Evolutionary conservation across 176 grass and related monocot species (phyloP).

Genomic region (Aegilops speltoides): DNA sequence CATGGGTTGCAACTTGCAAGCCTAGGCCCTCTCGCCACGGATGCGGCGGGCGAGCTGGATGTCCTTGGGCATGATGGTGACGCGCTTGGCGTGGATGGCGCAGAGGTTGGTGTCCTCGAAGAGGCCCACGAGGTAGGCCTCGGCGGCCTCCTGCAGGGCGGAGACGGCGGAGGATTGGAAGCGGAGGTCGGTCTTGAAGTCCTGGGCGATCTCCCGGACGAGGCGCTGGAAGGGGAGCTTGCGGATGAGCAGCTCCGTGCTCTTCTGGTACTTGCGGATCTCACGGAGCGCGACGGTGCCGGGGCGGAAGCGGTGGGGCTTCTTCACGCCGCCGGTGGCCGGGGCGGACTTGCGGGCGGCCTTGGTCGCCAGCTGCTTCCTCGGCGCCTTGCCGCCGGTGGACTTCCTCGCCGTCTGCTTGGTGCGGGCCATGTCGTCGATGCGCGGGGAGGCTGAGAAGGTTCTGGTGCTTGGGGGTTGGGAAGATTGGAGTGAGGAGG

Average conservation of each 20-base stretch:
- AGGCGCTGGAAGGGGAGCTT: conserved; percentile 77
- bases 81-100: conserved; percentile 75
- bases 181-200: conserved; percentile 72
- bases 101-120: conserved; percentile 82
- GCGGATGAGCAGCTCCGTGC: conserved; percentile 68
- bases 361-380: conserved; percentile 68
- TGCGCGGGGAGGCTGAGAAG: not conserved
- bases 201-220: conserved; percentile 61
- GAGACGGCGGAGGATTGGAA: conserved; percentile 68
- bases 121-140: conserved; percentile 64
- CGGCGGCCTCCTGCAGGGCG: conserved; percentile 67
- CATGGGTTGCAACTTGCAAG: too few relatives aligned
- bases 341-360: conserved; percentile 68
- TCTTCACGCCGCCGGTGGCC: conserved; percentile 68
- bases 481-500: not conserved
- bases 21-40: conserved; percentile 62
- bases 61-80: conserved; percentile 81
- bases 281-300: conserved; percentile 69
- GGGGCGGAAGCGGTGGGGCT: conserved; percentile 69
- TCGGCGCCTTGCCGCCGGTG: conserved; percentile 61
- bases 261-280: conserved; percentile 89
- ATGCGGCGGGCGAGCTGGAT: conserved; percentile 69
- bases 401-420: conserved; percentile 80
- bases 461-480: not conserved
- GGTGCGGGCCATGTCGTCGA: conserved; percentile 51